Percentiles rank a stretch among this genome's conserved stretches.
Evolutionary conservation across 1,284 basidiomycete species (phyloP).

Genomic region (Microbotryomycetes sp.): DNA sequence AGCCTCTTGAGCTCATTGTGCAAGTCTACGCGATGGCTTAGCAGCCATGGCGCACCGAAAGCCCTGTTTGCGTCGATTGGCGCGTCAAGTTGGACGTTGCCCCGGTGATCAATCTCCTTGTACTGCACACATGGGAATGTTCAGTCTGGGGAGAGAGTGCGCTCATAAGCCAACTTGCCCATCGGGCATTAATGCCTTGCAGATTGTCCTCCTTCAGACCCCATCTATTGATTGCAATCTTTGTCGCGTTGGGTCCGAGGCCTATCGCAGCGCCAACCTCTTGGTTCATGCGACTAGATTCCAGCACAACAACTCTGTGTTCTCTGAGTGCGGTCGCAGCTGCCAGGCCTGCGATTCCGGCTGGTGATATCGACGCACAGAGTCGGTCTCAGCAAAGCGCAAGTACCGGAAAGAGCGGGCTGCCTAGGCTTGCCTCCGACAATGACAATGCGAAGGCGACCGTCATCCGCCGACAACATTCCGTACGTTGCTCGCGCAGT

Average conservation of each 20-base stretch:
- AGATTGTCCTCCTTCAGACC: conserved; percentile 12
- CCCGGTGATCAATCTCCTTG: conserved; percentile 7
- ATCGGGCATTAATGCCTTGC: not conserved
- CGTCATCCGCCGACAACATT: too few species aligned
- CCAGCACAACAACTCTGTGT: conserved; percentile 34
- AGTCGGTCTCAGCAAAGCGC: too few species aligned
- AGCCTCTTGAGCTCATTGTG: conserved; percentile 35
- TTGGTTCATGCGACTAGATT: conserved; percentile 25
- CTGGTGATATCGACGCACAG: too few species aligned
- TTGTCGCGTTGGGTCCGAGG: conserved; percentile 34
- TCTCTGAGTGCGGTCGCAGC: conserved; percentile 30
- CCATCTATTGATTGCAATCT: conserved; percentile 16
- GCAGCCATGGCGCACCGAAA: conserved; percentile 34
- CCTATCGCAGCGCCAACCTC: conserved; percentile 37
- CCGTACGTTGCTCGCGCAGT: too few species aligned
- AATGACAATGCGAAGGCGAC: too few species aligned
- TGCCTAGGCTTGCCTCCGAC: too few species aligned
- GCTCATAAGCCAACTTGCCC: too few species aligned
- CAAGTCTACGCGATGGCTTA: conserved; percentile 39
- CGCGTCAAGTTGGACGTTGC: conserved; percentile 6
- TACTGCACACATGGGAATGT: too few species aligned
- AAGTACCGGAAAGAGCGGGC: too few species aligned
- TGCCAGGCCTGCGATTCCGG: conserved; percentile 34
- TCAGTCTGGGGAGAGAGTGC: not conserved
- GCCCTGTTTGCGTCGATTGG: conserved; percentile 11